Percentiles rank a stretch among this genome's conserved stretches.
phyloP scores from a whole-genome alignment of 2,329 filamentous ascomycete genomes.

The Podosphaera xanthii region DNA sequence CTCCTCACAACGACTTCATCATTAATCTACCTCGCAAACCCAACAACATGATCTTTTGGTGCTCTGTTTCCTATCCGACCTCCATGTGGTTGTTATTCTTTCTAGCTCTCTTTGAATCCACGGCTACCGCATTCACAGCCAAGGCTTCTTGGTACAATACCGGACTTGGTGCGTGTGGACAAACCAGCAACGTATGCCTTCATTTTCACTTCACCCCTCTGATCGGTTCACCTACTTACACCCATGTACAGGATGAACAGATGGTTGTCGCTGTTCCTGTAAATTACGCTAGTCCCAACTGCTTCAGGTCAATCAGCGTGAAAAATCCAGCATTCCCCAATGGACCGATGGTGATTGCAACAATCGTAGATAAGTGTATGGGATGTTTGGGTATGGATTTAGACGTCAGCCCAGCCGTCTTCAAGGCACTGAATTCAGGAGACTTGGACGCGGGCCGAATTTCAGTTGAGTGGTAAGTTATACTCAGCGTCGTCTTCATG shows the following conservation, averaged over 20 bases:
- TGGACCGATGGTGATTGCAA: slow-evolving; percentile 34
- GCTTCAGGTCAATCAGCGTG: background rate
- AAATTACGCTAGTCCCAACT: background rate
- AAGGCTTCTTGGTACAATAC: slow-evolving; percentile 39
- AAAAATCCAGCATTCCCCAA: slow-evolving; percentile 6
- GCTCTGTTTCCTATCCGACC: too few relatives aligned
- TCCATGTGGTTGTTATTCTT: too few relatives aligned
- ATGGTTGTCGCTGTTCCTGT: background rate
- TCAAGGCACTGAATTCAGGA: slow-evolving; percentile 23
- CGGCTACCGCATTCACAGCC: background rate
- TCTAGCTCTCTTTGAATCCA: too few relatives aligned
- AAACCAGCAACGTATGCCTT: background rate
- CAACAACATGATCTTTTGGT: too few relatives aligned
- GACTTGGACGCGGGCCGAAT: background rate
- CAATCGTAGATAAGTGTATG: slow-evolving; percentile 53
- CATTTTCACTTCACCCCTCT: background rate
- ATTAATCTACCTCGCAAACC: too few relatives aligned
- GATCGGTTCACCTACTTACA: too few relatives aligned
- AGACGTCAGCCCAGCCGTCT: slow-evolving; percentile 36
- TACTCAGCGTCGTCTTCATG: too few relatives aligned
- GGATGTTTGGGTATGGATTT: slow-evolving; percentile 34
- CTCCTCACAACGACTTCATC: too few relatives aligned
- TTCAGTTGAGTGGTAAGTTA: background rate
- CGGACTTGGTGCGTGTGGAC: slow-evolving; percentile 46
- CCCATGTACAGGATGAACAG: background rate